Evolutionary conservation across 2,329 filamentous ascomycete genomes (phyloP).

Genomic region (Xylaria sp.): DNA sequence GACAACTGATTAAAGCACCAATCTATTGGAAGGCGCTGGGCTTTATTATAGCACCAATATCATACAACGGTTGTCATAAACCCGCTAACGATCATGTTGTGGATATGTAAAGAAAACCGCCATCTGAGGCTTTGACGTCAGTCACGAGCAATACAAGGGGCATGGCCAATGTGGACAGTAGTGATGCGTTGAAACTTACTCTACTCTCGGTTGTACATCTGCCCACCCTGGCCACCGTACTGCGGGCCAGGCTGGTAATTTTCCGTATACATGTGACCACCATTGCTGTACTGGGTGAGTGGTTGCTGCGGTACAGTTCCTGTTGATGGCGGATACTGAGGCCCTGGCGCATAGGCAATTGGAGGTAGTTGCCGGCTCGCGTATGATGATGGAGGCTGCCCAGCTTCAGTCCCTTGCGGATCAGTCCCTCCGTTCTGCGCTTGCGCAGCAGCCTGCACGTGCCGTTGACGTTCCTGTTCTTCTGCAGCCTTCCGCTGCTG

Average conservation of each 20-base stretch:
- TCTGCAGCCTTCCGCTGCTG: constrained; percentile 87
- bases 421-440: constrained; percentile 57
- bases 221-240: constrained; percentile 63
- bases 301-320: constrained; percentile 52
- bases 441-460: constrained; percentile 54
- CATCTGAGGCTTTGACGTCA: not conserved
- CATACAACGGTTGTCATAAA: constrained; percentile 8
- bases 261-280: constrained; percentile 60
- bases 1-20: constrained; percentile 17
- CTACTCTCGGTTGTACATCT: constrained; percentile 64
- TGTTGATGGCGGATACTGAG: constrained; percentile 70
- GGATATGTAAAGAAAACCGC: not conserved
- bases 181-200: constrained; percentile 35
- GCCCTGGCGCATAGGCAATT: constrained; percentile 72
- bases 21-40: constrained; percentile 18
- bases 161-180: not conserved
- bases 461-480: constrained; percentile 74
- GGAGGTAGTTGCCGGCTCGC: constrained; percentile 73
- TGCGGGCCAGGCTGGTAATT: constrained; percentile 54
- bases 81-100: not conserved
- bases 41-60: constrained; percentile 20
- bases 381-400: constrained; percentile 62
- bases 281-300: constrained; percentile 59
- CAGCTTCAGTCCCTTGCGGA: constrained; percentile 56
- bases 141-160: not conserved